Percentiles rank a stretch among this genome's conserved stretches.
Evolutionary conservation across 2,329 filamentous ascomycete genomes (phyloP).

Genomic region (Knufia petricola): DNA sequence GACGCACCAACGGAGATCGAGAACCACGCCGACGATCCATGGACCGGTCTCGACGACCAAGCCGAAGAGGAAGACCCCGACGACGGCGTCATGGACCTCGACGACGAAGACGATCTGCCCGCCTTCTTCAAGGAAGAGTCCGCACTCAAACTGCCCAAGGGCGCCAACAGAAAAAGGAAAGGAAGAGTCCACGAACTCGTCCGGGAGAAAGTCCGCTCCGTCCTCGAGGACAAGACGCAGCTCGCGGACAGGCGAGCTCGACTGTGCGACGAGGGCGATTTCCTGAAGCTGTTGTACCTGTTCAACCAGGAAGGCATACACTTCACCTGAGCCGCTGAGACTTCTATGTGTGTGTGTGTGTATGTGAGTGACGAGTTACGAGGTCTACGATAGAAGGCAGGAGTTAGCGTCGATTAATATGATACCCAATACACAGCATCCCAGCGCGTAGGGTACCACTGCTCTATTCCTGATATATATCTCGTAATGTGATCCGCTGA

Average conservation of each 20-base stretch:
- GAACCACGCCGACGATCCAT: slow-evolving; percentile 22
- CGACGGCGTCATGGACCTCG: slow-evolving; percentile 41
- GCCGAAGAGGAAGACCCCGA: slow-evolving; percentile 34
- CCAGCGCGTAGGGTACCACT: too few species aligned
- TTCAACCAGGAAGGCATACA: slow-evolving; percentile 93
- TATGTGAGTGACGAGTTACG: too few species aligned
- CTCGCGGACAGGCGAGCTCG: slow-evolving; percentile 72
- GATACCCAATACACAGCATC: too few species aligned
- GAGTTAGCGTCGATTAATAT: too few species aligned
- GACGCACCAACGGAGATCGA: slow-evolving; percentile 35
- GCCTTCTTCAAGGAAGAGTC: slow-evolving; percentile 66
- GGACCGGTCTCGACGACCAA: slow-evolving; percentile 13
- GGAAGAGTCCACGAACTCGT: slow-evolving; percentile 73
- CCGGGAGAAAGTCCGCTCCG: slow-evolving; percentile 75
- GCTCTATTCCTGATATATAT: too few species aligned
- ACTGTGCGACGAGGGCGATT: slow-evolving; percentile 88
- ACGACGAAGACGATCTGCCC: slow-evolving; percentile 56
- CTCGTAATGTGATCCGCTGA: too few species aligned
- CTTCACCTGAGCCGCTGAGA: slow-evolving; percentile 62
- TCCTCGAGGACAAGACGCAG: slow-evolving; percentile 69
- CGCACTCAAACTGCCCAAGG: slow-evolving; percentile 26
- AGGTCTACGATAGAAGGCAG: too few species aligned
- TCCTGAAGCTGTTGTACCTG: slow-evolving; percentile 67
- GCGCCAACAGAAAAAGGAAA: slow-evolving; percentile 57
- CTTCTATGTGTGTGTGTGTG: too few species aligned